Evolutionary conservation across 164 flowering plant species (phyloP), one percentile per base, ranked within the genome.

Genomic region (Warburgia ugandensis): DNA sequence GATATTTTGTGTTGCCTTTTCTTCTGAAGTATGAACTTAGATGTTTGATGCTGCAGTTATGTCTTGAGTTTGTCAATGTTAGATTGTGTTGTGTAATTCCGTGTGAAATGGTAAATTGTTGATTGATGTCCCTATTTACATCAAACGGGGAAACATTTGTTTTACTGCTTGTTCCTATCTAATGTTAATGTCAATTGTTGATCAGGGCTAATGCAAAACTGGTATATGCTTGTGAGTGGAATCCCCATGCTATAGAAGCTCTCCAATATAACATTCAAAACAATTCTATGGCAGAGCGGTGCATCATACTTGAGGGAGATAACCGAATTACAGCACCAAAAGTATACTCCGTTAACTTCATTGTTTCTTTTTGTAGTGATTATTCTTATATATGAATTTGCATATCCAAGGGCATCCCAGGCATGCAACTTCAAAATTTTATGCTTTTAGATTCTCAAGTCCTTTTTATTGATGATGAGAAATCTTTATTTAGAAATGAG

Each of bases 171-270:
- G n/a, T n/a, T n/a, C n/a, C n/a, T n/a, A n/a, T n/a, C n/a, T n/a
- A n/a, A n/a, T n/a, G n/a, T n/a, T n/a, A n/a, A n/a, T n/a, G n/a
- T 13, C 13, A 16, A 27, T 48, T 54, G 31, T 50, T 67, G 57
- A 60, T 35, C 73, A 91, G 98, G 70, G 92, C 94, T 29, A 70
- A 76, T 32, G 98, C 95, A 55, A 80, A 83, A 67, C 55, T 81
- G 47, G 94, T 91, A 40, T 91, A 85, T 85, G 95, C 98, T 40
- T 91, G 98, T 68, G 98, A 91, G 71, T 87, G 98, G 98, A 91
- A 91, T 65, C 86, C 95, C 40, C 65, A 77, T 80, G 96, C 96
- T 53, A 33, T 91, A 44, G 84, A 83, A 58, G 96, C 96, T 14
- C 95, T 91, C 1, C 64, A 50, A 11, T 81, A 60, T 44, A 91